A percentile compares a stretch with the other conserved stretches of the same genome.
phyloP scores from a whole-genome alignment of 2,329 filamentous ascomycete species.

The Aspergillus ochraceus region DNA sequence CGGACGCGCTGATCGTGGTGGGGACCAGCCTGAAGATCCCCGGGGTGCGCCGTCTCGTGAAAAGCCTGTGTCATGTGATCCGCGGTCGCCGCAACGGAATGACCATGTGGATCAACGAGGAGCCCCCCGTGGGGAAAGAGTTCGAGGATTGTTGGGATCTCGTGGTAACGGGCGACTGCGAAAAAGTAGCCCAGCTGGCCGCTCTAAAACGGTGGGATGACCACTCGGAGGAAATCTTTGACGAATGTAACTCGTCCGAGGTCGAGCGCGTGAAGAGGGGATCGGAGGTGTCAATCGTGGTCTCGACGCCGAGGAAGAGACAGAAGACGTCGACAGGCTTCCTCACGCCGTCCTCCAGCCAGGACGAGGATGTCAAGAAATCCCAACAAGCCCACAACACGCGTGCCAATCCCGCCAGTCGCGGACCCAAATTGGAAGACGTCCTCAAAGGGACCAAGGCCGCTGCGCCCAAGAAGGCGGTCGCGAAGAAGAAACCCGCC shows the following conservation, averaged over 20 bases:
- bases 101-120: constrained; percentile 92
- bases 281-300: constrained; percentile 41
- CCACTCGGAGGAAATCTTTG: constrained; percentile 38
- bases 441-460: constrained; percentile 23
- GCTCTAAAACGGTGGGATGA: constrained; percentile 62
- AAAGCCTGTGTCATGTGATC: constrained; percentile 87
- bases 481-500: constrained; percentile 21
- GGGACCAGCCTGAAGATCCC: constrained; percentile 95
- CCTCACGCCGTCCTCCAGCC: constrained; percentile 45
- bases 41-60: constrained; percentile 83
- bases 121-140: constrained; percentile 77
- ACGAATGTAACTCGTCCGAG: constrained; percentile 47
- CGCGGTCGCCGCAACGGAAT: constrained; percentile 74
- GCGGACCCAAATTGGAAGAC: constrained; percentile 27
- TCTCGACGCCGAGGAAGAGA: constrained; percentile 40
- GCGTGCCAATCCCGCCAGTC: constrained; percentile 32
- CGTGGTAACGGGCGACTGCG: constrained; percentile 81
- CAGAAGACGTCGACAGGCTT: constrained; percentile 34
- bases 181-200: constrained; percentile 77
- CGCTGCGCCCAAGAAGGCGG: constrained; percentile 14
- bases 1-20: constrained; percentile 90
- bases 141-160: constrained; percentile 93
- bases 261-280: constrained; percentile 44
- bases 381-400: constrained; percentile 23
- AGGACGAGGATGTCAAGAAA: constrained; percentile 31